Evolutionary conservation across 345 rosid genomes (phyloP), one percentile per base, ranked within the genome.

Genomic region (Lepidium didymum): DNA sequence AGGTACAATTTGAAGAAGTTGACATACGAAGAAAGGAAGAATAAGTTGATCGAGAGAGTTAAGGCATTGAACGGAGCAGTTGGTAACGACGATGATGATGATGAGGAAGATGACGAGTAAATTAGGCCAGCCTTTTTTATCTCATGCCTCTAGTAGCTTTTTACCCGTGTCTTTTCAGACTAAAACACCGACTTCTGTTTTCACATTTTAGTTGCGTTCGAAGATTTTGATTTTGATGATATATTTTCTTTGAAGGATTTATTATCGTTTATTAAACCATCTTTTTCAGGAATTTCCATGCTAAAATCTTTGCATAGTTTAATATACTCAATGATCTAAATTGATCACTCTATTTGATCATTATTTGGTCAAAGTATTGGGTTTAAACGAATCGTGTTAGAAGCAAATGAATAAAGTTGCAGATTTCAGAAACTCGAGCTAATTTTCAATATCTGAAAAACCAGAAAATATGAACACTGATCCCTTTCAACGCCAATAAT

Each of bases 1-100:
- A 58, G 73, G 57, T 68, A 57, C 73, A 68, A 68, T 65, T 62
- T 52, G 34, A 68, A 68, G 64, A 68, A 68, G 6, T 31, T 68
- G 56, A 68, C 73, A 2, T 68, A 68, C 4, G 64, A 56, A 36
- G 73, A 68, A 37, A 68, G 73, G 65, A 68, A 68, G 57, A 62
- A 62, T 40, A 15, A 68, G 57, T 68, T 68, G 65, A 68, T 57
- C 38, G 65, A 68, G 49, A 42, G 73, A 46, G 57, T 57, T 1
- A 68, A 57, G 73, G 73, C 65, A 0, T 37, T 68, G 49, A 68
- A 68, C 33, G 52, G 57, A 46, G 65, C 73, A 13, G 63, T 35
- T 25, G 56, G 67, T 38, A 60, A n/a, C 3, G 72, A 7, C 21
- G 50, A 68, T 41, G 67, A 50, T 14, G 49, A 57, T 0, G 62